A percentile compares a stretch with the other conserved stretches of the same genome.
phyloP scores from a whole-genome alignment of 805 yeast species.

The Starmerella cellae region DNA sequence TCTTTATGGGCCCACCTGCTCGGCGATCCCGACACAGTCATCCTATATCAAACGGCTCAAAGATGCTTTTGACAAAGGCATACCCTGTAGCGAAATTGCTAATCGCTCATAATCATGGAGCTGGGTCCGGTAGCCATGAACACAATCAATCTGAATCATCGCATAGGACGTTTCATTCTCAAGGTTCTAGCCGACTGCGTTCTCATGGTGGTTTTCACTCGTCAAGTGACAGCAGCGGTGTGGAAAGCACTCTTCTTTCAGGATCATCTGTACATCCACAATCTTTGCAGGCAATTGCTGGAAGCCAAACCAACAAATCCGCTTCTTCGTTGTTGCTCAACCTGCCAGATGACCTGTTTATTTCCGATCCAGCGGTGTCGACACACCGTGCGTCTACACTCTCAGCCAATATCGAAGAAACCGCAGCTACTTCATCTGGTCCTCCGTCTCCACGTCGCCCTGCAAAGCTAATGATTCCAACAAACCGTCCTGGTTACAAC shows the following conservation, averaged over 20 bases:
- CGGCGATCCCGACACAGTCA: slow-evolving; percentile 7
- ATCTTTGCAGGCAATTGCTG: slow-evolving; percentile 2
- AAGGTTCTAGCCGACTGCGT: not conserved
- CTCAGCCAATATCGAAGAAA: not conserved
- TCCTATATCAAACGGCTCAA: slow-evolving; percentile 10
- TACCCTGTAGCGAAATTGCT: slow-evolving; percentile 8
- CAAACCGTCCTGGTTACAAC: not conserved
- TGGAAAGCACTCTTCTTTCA: not conserved
- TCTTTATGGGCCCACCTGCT: not conserved
- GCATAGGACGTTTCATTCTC: not conserved
- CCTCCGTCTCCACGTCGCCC: not conserved
- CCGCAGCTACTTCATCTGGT: not conserved
- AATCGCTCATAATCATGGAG: not conserved
- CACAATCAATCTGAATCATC: slow-evolving; percentile 1
- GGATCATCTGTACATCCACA: not conserved
- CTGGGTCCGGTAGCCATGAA: not conserved
- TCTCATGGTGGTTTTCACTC: not conserved
- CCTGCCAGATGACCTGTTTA: slow-evolving; percentile 2
- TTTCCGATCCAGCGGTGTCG: not conserved
- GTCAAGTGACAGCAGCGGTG: not conserved
- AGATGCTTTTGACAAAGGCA: slow-evolving; percentile 6
- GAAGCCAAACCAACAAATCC: slow-evolving; percentile 6
- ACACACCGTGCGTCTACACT: not conserved
- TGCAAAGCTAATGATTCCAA: not conserved
- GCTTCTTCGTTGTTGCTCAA: slow-evolving; percentile 12